Percentiles rank a stretch among this genome's conserved stretches.
phyloP scores from a whole-genome alignment of 2,329 filamentous ascomycete species.

The Neofusicoccum umdonicola region DNA sequence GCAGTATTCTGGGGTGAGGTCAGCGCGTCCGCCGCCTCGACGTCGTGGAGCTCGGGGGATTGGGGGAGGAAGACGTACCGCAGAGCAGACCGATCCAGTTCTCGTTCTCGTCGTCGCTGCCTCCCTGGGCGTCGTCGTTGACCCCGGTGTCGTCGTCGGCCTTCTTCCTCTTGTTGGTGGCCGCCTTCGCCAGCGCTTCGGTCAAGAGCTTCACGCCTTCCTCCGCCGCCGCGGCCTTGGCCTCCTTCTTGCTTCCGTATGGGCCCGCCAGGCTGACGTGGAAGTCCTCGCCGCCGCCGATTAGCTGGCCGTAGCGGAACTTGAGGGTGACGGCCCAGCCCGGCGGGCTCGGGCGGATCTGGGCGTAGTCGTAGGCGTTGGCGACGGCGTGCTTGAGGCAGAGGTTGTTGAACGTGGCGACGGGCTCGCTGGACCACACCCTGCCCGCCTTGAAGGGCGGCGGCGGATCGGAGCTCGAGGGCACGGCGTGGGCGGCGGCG shows the following conservation, averaged over 20 bases:
- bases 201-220: conserved; percentile 30
- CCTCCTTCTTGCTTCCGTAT: conserved; percentile 42
- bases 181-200: conserved; percentile 19
- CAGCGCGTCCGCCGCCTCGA: too few species aligned
- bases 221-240: conserved; percentile 41
- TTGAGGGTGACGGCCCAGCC: conserved; percentile 27
- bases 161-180: conserved; percentile 23
- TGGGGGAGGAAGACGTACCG: not conserved
- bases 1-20: conserved; percentile 29
- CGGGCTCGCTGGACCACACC: conserved; percentile 6
- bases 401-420: conserved; percentile 18
- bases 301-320: conserved; percentile 25
- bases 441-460: not conserved
- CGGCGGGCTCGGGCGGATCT: not conserved
- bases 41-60: too few species aligned
- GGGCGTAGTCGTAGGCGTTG: not conserved
- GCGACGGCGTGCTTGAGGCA: conserved; percentile 16
- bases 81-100: conserved; percentile 40
- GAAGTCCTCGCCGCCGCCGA: conserved; percentile 20
- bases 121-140: not conserved
- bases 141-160: conserved; percentile 18
- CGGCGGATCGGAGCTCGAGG: not conserved
- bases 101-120: conserved; percentile 22
- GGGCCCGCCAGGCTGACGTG: conserved; percentile 23
- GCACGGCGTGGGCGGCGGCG: not conserved